phyloP scores from a whole-genome alignment of 192 early-diverging fungal genomes.

The Funneliformis mosseae region DNA sequence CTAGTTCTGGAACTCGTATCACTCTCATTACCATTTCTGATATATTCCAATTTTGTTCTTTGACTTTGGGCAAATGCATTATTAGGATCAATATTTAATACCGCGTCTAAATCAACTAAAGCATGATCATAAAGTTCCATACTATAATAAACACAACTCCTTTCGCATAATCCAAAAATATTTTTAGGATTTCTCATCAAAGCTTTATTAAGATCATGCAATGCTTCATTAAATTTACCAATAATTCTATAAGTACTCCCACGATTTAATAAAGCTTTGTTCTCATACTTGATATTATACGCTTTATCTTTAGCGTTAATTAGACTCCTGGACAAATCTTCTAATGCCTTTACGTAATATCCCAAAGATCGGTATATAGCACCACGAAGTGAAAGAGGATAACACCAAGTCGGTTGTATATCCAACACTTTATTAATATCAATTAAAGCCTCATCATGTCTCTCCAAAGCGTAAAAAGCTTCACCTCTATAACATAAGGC shows the following conservation, averaged over 20 bases:
- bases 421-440: slow-evolving; percentile 13
- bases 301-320: background rate
- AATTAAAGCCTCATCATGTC: slow-evolving; percentile 22
- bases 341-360: slow-evolving; percentile 9
- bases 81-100: slow-evolving; percentile 6
- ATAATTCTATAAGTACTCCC: background rate
- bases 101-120: background rate
- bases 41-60: background rate
- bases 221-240: slow-evolving; percentile 23
- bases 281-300: slow-evolving; percentile 20
- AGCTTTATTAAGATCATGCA: background rate
- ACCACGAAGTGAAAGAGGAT: slow-evolving; percentile 9
- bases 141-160: background rate
- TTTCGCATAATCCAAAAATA: slow-evolving; percentile 21
- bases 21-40: no score
- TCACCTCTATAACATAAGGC: slow-evolving; percentile 22
- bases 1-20: no score
- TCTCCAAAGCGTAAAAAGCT: background rate
- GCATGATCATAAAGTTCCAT: background rate
- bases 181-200: background rate
- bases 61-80: background rate
- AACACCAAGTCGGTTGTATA: background rate
- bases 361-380: slow-evolving; percentile 15
- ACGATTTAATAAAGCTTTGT: slow-evolving; percentile 19
- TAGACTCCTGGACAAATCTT: background rate